Base-by-base conservation (phyloP, 2,329 filamentous ascomycete species). In the Aspergillus fructus region DNA sequence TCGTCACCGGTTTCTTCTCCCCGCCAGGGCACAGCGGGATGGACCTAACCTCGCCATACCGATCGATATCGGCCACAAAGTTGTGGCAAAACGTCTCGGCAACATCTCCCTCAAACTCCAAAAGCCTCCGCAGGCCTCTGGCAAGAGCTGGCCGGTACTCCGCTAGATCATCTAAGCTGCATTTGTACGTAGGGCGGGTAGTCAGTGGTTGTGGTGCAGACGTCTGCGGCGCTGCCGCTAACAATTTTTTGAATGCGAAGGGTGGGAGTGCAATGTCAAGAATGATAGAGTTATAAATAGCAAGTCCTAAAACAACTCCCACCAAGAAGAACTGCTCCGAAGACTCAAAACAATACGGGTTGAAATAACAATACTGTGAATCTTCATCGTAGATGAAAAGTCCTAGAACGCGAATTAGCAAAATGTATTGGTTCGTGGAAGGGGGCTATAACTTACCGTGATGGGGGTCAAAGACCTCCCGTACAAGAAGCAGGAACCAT, bases 211-310 rank as follows among this genome's bases (percentile, higher is more conserved):
- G 79, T 17, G 80, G 79, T 8, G 82, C 82, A 21, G 80, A 79
- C 11, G 84, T 80, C 2, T 81, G 75, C n/a, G 91, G 90, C 1
- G 88, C 89, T 8, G 90, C 86, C 3, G 90, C 86, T 41, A 96
- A 81, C 19, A 97, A 82, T 72, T 96, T 96, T 63, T 91, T 87
- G 70, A 96, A 97, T 1, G 90, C 88, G 71, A 96, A 96, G 0
- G 92, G 90, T 1, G 93, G 93, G 19, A 97, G 82, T 2, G 91
- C 89, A 49, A 96, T 84, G 69, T 96, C 93, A 17, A 97, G 79
- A 64, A 96, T 96, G 0, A 91, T 96, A 2, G 91, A 96, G 73
- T 97, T 96, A 76, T 96, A 96, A 60, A 97, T 96, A 13, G 93
- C 93, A 58, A 97, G 79, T 0, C 93, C 93, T 54, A 97, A 82